Evolutionary conservation across 805 yeast genomes (phyloP), one percentile per base, ranked within the genome.

Genomic region (Wickerhamomyces queroliae): DNA sequence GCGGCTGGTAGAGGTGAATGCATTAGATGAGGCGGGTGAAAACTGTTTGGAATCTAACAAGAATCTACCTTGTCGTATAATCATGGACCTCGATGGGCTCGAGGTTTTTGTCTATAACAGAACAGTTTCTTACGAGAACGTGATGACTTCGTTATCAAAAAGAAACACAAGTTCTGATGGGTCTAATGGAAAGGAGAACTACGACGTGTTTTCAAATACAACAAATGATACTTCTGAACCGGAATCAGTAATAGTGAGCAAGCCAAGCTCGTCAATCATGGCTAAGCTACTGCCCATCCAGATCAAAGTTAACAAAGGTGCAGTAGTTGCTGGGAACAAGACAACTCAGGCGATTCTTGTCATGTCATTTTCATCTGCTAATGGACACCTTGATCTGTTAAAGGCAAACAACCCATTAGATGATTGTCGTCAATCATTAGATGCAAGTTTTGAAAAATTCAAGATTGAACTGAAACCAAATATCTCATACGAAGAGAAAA

Each of bases 21-120:
- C n/a, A n/a, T n/a, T n/a, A n/a, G n/a, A n/a, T n/a, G n/a, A n/a
- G n/a, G n/a, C n/a, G n/a, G n/a, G n/a, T n/a, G n/a, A n/a, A n/a
- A n/a, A n/a, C n/a, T n/a, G 57, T 35, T 45, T 38, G 17, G 47
- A 43, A 15, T 60, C 61, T n/a, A 78, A 80, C 51, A 62, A 58
- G 10, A 58, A 62, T 30, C 70, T 77, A 2, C 83, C 84, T 2
- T 63, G 80, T 9, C 64, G 88, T 29, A 70, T 81, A 42, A 49
- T 69, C 4, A 53, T 89, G 3, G 70, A 74, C 17, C 60, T 83
- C 9, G 83, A 80, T 37, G 99, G 99, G 1, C 53, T 86, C 3
- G 99, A 93, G 58, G 61, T 84, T 34, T 93, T 89, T 56, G 63
- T 83, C 41, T 91, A 85, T 60, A 93, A 93, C 59, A 72, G 93